Conservation (phyloP, 164 flowering plant species). For the Vitis rotundifolia region DNA sequence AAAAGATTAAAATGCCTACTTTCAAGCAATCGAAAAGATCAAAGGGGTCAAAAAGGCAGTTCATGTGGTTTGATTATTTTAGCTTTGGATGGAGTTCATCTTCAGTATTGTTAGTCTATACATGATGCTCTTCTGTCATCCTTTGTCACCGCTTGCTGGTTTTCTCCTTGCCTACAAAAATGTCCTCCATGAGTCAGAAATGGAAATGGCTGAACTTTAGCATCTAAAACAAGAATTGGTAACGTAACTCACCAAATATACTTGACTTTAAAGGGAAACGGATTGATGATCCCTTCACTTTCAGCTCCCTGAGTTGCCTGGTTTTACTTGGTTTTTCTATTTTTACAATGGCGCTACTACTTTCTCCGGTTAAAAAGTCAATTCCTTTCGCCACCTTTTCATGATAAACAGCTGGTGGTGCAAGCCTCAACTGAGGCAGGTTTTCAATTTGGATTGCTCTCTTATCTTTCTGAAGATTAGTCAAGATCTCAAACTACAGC, state of each 20-base stretch:
- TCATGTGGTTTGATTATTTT: background rate
- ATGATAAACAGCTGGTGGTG: constrained; percentile 95
- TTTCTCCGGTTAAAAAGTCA: constrained; percentile 48
- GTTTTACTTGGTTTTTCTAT: constrained; percentile 43
- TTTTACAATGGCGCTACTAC: constrained; percentile 40
- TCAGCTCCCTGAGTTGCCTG: constrained; percentile 55
- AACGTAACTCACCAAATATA: constrained; percentile 66
- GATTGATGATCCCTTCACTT: constrained; percentile 63
- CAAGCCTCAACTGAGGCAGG: constrained; percentile 79
- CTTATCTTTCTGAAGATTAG: constrained; percentile 62
- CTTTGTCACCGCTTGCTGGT: constrained; percentile 17
- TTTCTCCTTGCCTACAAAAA: constrained; percentile 39
- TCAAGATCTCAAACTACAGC: constrained; percentile 86
- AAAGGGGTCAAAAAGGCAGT: background rate
- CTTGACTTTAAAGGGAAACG: constrained; percentile 69
- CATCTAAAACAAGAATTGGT: background rate
- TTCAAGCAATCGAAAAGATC: background rate
- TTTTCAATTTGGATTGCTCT: constrained; percentile 56
- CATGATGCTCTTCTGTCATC: background rate
- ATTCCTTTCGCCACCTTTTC: constrained; percentile 80
- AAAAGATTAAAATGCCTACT: background rate
- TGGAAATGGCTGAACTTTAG: background rate
- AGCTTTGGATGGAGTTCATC: background rate
- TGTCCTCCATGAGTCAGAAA: background rate
- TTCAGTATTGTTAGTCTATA: constrained; percentile 12